These are phyloP conservation scores for Colletotrichum cordylinicola DNA, from an alignment of 2,329 filamentous ascomycete species.

Conservation along the genomic window DNA sequence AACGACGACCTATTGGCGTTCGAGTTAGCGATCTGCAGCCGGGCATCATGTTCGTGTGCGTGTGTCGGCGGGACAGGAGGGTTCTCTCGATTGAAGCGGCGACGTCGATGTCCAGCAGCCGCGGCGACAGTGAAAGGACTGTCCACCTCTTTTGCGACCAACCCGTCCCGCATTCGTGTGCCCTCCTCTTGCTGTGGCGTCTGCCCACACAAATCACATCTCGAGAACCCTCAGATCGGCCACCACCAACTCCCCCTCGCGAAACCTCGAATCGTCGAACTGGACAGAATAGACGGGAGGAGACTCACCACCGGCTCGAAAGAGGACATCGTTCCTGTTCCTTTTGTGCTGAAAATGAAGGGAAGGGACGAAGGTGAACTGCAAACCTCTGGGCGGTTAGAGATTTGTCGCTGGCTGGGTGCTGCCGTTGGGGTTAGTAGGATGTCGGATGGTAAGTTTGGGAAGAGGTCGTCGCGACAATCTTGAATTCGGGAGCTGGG, in stretches of 20 bases:
- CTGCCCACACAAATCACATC: background rate
- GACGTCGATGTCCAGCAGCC: background rate
- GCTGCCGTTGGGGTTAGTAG: constrained; percentile 27
- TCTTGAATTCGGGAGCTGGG: constrained; percentile 19
- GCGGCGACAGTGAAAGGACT: background rate
- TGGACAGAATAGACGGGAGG: background rate
- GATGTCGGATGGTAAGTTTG: constrained; percentile 21
- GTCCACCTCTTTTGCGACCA: background rate
- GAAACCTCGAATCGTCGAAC: background rate
- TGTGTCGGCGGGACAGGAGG: background rate
- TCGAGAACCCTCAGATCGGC: background rate
- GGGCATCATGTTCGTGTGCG: background rate
- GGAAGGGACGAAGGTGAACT: constrained; percentile 4
- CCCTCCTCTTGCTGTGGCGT: background rate
- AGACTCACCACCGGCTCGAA: constrained; percentile 75
- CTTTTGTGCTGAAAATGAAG: constrained; percentile 28
- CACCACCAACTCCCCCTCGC: background rate
- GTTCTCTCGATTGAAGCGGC: background rate
- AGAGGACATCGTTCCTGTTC: constrained; percentile 65
- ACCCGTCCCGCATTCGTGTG: background rate
- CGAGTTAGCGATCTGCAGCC: constrained; percentile 33
- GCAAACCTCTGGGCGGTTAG: constrained; percentile 28
- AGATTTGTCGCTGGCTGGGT: constrained; percentile 25
- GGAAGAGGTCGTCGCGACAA: constrained; percentile 24
- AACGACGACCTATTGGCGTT: constrained; percentile 80